phyloP scores from a whole-genome alignment of 495 filamentous ascomycete genomes.

The Tetracladium marchalianum region DNA sequence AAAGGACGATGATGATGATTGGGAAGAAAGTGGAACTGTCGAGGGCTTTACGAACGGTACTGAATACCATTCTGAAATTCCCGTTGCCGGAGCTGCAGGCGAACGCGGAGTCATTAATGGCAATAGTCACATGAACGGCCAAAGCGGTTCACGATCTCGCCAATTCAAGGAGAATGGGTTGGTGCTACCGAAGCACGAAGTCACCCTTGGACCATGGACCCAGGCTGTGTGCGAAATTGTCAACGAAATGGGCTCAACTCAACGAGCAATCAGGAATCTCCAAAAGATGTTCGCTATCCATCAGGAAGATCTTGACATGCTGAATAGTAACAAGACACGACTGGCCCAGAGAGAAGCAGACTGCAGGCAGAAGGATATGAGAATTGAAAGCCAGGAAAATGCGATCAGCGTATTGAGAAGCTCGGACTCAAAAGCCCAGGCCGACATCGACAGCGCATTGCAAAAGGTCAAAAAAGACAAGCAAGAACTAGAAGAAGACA shows the following conservation, averaged over 20 bases:
- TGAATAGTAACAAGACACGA: slow-evolving; percentile 3
- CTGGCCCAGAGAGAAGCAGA: slow-evolving; percentile 1
- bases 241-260: slow-evolving; percentile 1
- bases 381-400: slow-evolving; percentile 4
- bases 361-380: slow-evolving; percentile 6
- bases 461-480: neutral
- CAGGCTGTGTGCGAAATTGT: neutral
- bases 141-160: neutral
- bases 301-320: neutral
- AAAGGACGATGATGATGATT: neutral
- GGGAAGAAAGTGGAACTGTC: neutral
- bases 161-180: neutral
- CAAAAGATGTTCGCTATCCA: slow-evolving; percentile 2
- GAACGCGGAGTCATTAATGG: neutral
- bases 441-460: neutral
- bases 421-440: neutral
- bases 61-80: neutral
- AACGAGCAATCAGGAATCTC: slow-evolving; percentile 6
- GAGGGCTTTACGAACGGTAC: neutral
- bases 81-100: neutral
- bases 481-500: slow-evolving; percentile 1
- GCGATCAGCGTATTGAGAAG: slow-evolving; percentile 4
- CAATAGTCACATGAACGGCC: slow-evolving; percentile 1
- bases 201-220: slow-evolving; percentile 4
- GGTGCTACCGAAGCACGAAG: neutral